phyloP scores from a whole-genome alignment of 1,284 basidiomycete species.

The Melampsora americana region DNA sequence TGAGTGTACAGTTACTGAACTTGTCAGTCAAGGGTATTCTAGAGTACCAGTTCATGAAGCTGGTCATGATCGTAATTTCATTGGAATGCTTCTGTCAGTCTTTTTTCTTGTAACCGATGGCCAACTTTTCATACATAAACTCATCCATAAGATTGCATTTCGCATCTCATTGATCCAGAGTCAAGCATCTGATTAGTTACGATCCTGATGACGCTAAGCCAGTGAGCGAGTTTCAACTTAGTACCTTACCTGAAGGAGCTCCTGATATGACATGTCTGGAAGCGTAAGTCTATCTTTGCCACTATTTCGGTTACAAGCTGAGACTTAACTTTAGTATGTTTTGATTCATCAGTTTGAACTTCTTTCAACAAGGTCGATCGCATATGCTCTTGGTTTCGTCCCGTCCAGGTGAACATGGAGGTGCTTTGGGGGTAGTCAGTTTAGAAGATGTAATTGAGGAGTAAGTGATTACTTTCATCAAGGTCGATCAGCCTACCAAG shows the following conservation, averaged over 20 bases:
- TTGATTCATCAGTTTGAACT: slow-evolving; percentile 49
- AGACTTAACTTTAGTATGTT: background rate
- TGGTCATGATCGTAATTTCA: slow-evolving; percentile 69
- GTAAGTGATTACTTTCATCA: slow-evolving; percentile 50
- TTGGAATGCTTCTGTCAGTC: slow-evolving; percentile 70
- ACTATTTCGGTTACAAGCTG: background rate
- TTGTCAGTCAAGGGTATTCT: slow-evolving; percentile 68
- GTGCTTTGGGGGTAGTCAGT: slow-evolving; percentile 71
- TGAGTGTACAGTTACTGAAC: slow-evolving; percentile 51
- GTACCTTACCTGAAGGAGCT: slow-evolving; percentile 82
- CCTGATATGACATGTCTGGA: slow-evolving; percentile 81
- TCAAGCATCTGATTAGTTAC: slow-evolving; percentile 66
- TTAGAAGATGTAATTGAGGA: slow-evolving; percentile 63
- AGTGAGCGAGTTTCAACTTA: slow-evolving; percentile 65
- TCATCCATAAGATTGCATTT: background rate
- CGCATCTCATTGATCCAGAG: background rate
- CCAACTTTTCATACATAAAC: background rate
- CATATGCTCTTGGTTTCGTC: slow-evolving; percentile 83
- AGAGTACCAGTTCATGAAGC: slow-evolving; percentile 86
- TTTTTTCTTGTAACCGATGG: background rate
- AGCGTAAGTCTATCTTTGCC: slow-evolving; percentile 50
- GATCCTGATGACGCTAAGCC: slow-evolving; percentile 76
- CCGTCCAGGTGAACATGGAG: slow-evolving; percentile 73
- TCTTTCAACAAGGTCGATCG: slow-evolving; percentile 81
- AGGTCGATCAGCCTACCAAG: slow-evolving; percentile 33